A percentile compares a stretch with the other conserved stretches of the same genome.
Conservation (phyloP, 2,329 filamentous ascomycete genomes). For the Paecilomyces sp. region DNA sequence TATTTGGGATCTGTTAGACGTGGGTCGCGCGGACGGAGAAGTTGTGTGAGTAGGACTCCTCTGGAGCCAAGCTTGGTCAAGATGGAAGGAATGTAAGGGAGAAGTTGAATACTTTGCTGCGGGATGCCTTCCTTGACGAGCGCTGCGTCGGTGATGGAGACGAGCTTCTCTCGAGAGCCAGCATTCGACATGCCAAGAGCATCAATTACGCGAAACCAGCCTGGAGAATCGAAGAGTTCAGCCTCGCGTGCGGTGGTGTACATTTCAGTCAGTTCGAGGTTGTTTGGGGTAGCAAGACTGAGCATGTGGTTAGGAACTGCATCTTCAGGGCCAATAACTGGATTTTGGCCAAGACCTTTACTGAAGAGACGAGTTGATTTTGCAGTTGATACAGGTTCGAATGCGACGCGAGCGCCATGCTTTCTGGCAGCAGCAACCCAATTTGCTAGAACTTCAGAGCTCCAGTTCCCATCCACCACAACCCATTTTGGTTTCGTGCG, state of each 20-base stretch:
- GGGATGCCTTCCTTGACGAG: constrained; percentile 77
- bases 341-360: constrained; percentile 9
- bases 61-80: constrained; percentile 72
- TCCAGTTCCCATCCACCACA: constrained; percentile 85
- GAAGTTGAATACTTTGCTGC: constrained; percentile 72
- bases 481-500: constrained; percentile 63
- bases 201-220: constrained; percentile 78
- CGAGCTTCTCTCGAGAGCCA: constrained; percentile 64
- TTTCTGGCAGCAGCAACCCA: constrained; percentile 60
- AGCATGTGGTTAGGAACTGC: constrained; percentile 58
- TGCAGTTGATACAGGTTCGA: constrained; percentile 80
- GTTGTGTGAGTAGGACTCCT: constrained; percentile 67
- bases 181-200: constrained; percentile 63
- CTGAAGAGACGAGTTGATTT: constrained; percentile 68
- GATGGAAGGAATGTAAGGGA: constrained; percentile 81
- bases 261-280: constrained; percentile 73
- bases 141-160: constrained; percentile 56
- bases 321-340: constrained; percentile 23
- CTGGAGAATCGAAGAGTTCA: constrained; percentile 59
- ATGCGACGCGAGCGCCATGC: constrained; percentile 57
- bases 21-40: constrained; percentile 62
- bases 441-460: constrained; percentile 53
- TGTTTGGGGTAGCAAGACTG: constrained; percentile 75
- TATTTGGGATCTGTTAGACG: constrained; percentile 57
- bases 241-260: constrained; percentile 60